phyloP scores from a whole-genome alignment of 495 filamentous ascomycete species.

The Opeltia flavorubescens region DNA sequence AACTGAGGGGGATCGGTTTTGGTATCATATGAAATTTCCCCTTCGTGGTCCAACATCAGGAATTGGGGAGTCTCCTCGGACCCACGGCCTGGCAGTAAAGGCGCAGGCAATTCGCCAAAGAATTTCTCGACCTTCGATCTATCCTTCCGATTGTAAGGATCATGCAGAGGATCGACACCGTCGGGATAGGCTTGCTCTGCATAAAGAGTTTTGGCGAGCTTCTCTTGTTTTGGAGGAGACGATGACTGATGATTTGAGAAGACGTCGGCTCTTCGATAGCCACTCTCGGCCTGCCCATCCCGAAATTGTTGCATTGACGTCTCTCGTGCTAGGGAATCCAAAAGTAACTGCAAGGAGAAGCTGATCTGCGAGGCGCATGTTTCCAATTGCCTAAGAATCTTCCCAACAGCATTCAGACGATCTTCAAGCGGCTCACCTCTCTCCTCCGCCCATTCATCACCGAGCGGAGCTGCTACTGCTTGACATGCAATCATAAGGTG shows the following conservation, averaged over 20 bases:
- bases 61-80: constrained; percentile 71
- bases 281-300: constrained; percentile 3
- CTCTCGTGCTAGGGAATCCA: constrained; percentile 54
- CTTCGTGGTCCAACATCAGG: constrained; percentile 76
- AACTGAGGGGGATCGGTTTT: constrained; percentile 59
- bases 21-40: constrained; percentile 76
- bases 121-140: constrained; percentile 76
- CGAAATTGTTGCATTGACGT: constrained; percentile 6
- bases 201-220: constrained; percentile 51
- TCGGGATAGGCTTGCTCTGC: constrained; percentile 55
- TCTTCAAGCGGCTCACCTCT: constrained; percentile 89
- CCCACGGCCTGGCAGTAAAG: constrained; percentile 34
- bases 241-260: neutral
- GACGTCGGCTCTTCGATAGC: constrained; percentile 10
- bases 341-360: constrained; percentile 75
- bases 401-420: constrained; percentile 61
- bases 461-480: constrained; percentile 71
- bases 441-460: constrained; percentile 87
- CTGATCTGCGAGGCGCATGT: constrained; percentile 74
- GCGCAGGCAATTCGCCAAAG: constrained; percentile 70
- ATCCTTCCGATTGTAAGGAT: constrained; percentile 44
- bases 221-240: constrained; percentile 19
- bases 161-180: constrained; percentile 41
- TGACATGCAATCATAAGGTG: constrained; percentile 81
- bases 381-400: constrained; percentile 65